A percentile compares a stretch with the other conserved stretches of the same genome.
Conservation (phyloP, 345 rosid species). For the Psidium friedrichsthalianum region DNA sequence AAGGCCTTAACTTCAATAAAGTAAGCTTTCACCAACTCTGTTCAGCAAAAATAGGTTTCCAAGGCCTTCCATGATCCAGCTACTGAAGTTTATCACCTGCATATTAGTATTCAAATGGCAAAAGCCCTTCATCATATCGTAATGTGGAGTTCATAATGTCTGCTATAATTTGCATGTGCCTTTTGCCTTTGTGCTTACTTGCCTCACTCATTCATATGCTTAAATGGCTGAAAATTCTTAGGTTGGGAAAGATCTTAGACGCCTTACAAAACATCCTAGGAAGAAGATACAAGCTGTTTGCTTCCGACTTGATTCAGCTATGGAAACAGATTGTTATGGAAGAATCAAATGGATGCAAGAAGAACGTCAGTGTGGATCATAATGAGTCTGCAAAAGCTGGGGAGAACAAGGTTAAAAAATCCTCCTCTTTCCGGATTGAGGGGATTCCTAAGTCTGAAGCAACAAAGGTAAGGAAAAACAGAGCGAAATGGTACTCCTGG, state of each 20-base stretch:
- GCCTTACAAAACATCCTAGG: conserved; percentile 40
- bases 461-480: background rate
- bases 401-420: background rate
- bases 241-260: conserved; percentile 34
- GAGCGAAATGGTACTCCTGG: background rate
- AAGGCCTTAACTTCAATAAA: background rate
- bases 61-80: background rate
- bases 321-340: conserved; percentile 36
- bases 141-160: background rate
- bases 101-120: background rate
- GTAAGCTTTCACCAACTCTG: background rate
- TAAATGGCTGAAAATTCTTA: background rate
- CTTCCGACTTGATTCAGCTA: conserved; percentile 21
- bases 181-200: background rate
- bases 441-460: background rate
- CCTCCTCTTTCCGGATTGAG: background rate
- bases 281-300: conserved; percentile 20
- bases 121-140: background rate
- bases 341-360: conserved; percentile 18
- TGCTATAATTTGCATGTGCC: background rate
- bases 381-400: background rate
- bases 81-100: background rate
- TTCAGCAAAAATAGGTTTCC: background rate
- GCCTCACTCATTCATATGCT: background rate
- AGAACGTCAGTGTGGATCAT: conserved; percentile 3